Evolutionary conservation across 1,284 basidiomycete genomes (phyloP), one percentile per base, ranked within the genome.

Genomic region (Heterobasidion parviporum): DNA sequence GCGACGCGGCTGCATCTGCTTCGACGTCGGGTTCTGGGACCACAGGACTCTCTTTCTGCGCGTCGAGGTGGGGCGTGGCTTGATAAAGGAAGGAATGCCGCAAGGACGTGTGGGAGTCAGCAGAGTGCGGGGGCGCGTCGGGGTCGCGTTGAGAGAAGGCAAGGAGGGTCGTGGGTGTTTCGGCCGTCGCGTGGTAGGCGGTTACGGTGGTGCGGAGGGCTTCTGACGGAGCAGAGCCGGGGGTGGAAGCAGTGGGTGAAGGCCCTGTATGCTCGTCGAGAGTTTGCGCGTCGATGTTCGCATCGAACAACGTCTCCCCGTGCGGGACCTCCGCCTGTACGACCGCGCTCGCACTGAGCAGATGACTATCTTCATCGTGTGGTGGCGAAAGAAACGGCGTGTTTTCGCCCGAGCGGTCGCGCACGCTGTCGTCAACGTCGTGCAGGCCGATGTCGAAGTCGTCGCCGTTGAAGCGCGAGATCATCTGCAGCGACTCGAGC

Each of bases 391-490:
- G 53, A n/a, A 52, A 45, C 10, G 18, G 53, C 36, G n/a, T 33
- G 36, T n/a, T 51, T 12, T 44, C 52, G 51, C 41, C 34, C 44
- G 26, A 50, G 36, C 16, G 15, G 8, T 52, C 44, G 51, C 52
- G 48, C 54, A 65, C 64, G 53, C 65, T 64, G 64, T 87, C 89
- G 55, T 79, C 73, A 0, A 95, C 91, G 59, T 95, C 93, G 32
- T 80, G 79, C 7, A 88, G 68, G 33, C 79, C 80, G 49, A 94
- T 77, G 10, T 75, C 70, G 1, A 92, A 69, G 48, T 84, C 73
- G 36, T 82, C 80, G 14, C 89, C 90, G 68, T 98, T 97, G 72
- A 87, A 94, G 45, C 78, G 78, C 1, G 89, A 90, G 48, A 98
- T 97, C 60, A 88, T 73, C 61, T 87, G 83, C 0, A 98, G 77